Percentiles rank a stretch among this genome's conserved stretches.
Evolutionary conservation across 179 eudicot species (phyloP).

Genomic region (Silene vulgaris): DNA sequence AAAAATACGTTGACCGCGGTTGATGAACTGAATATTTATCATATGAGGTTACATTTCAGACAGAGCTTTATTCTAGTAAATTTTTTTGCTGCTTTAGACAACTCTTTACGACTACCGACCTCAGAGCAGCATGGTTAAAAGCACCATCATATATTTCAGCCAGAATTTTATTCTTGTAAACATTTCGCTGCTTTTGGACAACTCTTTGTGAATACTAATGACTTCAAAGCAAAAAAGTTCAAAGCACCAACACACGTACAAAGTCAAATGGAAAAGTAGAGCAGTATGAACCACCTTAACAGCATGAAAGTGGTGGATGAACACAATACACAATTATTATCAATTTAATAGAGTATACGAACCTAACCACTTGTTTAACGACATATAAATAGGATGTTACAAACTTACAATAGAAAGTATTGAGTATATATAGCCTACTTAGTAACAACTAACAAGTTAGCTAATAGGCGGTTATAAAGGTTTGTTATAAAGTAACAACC

Average conservation of each 20-base stretch:
- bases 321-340: neutral
- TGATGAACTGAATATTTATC: neutral
- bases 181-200: too few relatives aligned
- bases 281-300: neutral
- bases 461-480: too few relatives aligned
- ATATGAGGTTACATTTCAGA: neutral
- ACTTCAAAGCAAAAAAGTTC: too few relatives aligned
- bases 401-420: too few relatives aligned
- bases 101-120: neutral
- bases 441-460: too few relatives aligned
- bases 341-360: neutral
- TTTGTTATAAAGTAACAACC: too few relatives aligned
- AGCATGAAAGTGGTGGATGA: neutral
- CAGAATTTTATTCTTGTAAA: too few relatives aligned
- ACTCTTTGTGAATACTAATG: too few relatives aligned
- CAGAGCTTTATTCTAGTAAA: neutral
- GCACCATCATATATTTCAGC: neutral
- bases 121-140: neutral
- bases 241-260: neutral
- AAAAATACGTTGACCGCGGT: neutral
- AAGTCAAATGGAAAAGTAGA: neutral
- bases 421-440: too few relatives aligned
- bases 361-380: too few relatives aligned
- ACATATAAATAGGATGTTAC: too few relatives aligned
- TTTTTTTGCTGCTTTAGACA: too few relatives aligned